These are phyloP conservation scores for Aureobasidium subglaciale DNA, from an alignment of 2,329 filamentous ascomycete species.

Conservation along the genomic window DNA sequence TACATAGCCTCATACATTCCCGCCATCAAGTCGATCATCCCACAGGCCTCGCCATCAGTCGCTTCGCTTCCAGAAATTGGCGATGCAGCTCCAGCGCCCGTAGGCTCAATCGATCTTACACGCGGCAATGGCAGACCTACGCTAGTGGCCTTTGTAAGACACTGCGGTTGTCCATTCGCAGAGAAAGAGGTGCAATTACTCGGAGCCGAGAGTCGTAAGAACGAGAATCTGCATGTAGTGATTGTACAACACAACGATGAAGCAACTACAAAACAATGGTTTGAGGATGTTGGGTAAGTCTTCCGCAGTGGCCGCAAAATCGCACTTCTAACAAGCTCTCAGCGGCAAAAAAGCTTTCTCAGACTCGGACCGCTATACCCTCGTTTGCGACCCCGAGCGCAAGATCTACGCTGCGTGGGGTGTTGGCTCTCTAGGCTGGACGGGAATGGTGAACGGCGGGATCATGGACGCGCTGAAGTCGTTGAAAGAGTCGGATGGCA, in stretches of 20 bases:
- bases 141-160: slow-evolving; percentile 60
- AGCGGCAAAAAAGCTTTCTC: slow-evolving; percentile 18
- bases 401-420: slow-evolving; percentile 60
- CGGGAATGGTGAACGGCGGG: slow-evolving; percentile 50
- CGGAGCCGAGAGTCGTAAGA: slow-evolving; percentile 43
- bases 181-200: slow-evolving; percentile 43
- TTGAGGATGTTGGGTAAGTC: slow-evolving; percentile 27
- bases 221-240: slow-evolving; percentile 49
- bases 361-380: slow-evolving; percentile 20
- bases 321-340: too few species aligned
- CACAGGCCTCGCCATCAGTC: slow-evolving; percentile 8
- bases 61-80: slow-evolving; percentile 15
- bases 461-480: slow-evolving; percentile 16
- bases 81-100: slow-evolving; percentile 8
- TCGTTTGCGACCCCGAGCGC: slow-evolving; percentile 55
- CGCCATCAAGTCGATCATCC: slow-evolving; percentile 16
- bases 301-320: too few species aligned
- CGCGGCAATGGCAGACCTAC: slow-evolving; percentile 40
- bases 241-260: slow-evolving; percentile 55
- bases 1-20: slow-evolving; percentile 7
- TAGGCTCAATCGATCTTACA: slow-evolving; percentile 6
- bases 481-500: slow-evolving; percentile 17
- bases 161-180: slow-evolving; percentile 68
- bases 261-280: slow-evolving; percentile 50
- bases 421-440: slow-evolving; percentile 52